phyloP scores from a whole-genome alignment of 306 rosid genomes.

The Gleditsia sinensis region DNA sequence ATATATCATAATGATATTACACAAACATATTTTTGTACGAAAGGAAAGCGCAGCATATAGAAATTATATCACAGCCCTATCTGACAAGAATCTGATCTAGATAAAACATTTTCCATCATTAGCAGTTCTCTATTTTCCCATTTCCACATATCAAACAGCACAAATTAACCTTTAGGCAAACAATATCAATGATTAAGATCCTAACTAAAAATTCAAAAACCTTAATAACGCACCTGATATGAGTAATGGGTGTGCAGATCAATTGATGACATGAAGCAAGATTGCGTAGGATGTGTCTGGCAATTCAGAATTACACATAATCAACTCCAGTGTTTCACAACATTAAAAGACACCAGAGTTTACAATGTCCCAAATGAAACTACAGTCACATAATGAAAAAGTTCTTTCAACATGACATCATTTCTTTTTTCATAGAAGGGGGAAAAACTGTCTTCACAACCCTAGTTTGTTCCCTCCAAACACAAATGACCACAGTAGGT shows the following conservation, averaged over 20 bases:
- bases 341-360: background rate
- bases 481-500: background rate
- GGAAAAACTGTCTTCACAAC: constrained; percentile 1
- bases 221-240: constrained; percentile 72
- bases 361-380: background rate
- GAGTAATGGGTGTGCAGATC: constrained; percentile 98
- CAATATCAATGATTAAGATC: background rate
- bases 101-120: background rate
- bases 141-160: constrained; percentile 22
- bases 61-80: background rate
- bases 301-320: constrained; percentile 35
- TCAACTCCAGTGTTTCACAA: constrained; percentile 17
- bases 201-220: background rate
- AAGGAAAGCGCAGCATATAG: background rate
- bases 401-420: constrained; percentile 1
- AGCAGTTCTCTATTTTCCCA: constrained; percentile 20
- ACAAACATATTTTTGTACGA: background rate
- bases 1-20: constrained; percentile 4
- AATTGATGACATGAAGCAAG: constrained; percentile 98
- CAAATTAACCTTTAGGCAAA: constrained; percentile 20
- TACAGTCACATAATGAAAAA: background rate
- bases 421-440: constrained; percentile 4
- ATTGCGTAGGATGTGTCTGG: constrained; percentile 99
- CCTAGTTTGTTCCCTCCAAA: constrained; percentile 8
- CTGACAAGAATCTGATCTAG: constrained; percentile 1